Base-by-base conservation (phyloP, 148 eudicot genomes). In the Rhododendron williamsianum region DNA sequence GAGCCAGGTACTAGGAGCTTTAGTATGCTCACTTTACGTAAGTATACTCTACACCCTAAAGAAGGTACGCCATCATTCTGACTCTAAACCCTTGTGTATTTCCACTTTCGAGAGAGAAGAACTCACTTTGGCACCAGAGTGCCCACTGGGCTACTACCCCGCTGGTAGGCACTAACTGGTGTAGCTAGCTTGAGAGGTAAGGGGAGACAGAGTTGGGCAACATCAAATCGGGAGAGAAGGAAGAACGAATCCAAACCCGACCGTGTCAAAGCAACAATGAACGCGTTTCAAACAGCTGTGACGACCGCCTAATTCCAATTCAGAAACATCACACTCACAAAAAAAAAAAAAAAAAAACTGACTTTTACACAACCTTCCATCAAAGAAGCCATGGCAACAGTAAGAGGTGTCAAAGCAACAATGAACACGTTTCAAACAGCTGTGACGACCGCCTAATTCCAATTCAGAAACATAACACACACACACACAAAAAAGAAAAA, bases 361-460 rank as follows among this genome's bases (percentile, higher is more conserved):
- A 56, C 9, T 3, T 77, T 54, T 43, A 69, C 36, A 56, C 3
- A 81, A 94, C 99, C 99, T 91, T 95, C 92, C 86, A 95, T 79
- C 72, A 97, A 86, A 87, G 90, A 76, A 88, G 89, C 90, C 93
- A 97, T 90, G 12, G 95, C 88, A 76, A 85, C 87, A 81, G 92
- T 85, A 83, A 97, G 91, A 1, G 98, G 94, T 41, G 45, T 41
- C 45, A 41, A 41, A 41, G 45, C 45, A 41, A 76, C 51, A 77
- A 33, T 27, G 6, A 15, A 49, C 12, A 51, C 16, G 7, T 80
- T 79, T 25, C 60, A 48, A 80, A 52, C 65, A 21, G 33, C 67
- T 36, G 84, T 23, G 56, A 67, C n/a, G 9, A 43, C 27, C 23
- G 2, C 12, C n/a, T 12, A n/a, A 41, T n/a, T 27, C 18, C 76